These are phyloP conservation scores for Alternaria consortialis DNA, from an alignment of 2,329 filamentous ascomycete genomes.

Conservation along the genomic window DNA sequence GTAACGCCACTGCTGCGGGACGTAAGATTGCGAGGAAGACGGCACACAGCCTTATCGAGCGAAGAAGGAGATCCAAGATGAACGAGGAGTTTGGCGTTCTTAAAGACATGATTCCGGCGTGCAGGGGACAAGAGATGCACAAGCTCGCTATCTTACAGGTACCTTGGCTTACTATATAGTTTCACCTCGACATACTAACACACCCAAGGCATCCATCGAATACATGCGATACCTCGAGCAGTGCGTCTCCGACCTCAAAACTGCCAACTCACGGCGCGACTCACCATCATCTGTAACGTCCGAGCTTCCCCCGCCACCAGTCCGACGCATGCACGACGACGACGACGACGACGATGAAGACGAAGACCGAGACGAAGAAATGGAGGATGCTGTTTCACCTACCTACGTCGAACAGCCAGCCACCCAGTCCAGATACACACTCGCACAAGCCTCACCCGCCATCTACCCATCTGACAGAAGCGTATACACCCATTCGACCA, in stretches of 20 bases:
- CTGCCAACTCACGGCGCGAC: conserved; percentile 38
- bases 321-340: conserved; percentile 38
- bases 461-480: conserved; percentile 51
- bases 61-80: conserved; percentile 92
- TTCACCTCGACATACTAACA: neutral
- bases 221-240: conserved; percentile 94
- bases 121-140: conserved; percentile 94
- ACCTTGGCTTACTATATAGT: conserved; percentile 14
- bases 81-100: conserved; percentile 96
- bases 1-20: conserved; percentile 80
- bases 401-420: conserved; percentile 26
- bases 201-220: conserved; percentile 84
- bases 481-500: conserved; percentile 44
- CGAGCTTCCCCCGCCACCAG: conserved; percentile 33
- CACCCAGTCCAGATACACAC: conserved; percentile 32
- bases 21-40: conserved; percentile 95
- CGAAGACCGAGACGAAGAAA: conserved; percentile 60
- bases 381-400: conserved; percentile 50
- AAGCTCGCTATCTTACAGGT: conserved; percentile 96
- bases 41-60: conserved; percentile 93
- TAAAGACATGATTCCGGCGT: conserved; percentile 95
- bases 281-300: conserved; percentile 39
- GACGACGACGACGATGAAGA: conserved; percentile 58
- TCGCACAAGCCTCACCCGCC: conserved; percentile 44
- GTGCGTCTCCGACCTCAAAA: conserved; percentile 82